phyloP scores from a whole-genome alignment of 2,329 filamentous ascomycete species.

The Cryphonectria naterciae region DNA sequence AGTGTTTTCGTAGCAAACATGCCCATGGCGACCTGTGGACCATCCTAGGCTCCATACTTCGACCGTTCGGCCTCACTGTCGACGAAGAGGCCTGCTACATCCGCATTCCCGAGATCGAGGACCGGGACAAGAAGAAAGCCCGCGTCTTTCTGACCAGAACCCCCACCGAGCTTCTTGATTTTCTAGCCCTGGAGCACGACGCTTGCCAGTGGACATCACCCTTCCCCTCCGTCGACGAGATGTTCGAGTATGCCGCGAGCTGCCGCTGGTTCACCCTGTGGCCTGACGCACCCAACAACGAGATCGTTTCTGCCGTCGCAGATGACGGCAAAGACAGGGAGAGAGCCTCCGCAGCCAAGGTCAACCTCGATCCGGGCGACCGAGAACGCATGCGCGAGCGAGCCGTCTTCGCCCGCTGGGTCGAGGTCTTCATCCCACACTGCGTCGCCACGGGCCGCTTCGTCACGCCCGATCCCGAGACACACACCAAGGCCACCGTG shows the following conservation, averaged over 20 bases:
- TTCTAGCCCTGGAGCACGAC: conserved; percentile 63
- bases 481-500: conserved; percentile 28
- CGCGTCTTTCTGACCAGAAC: conserved; percentile 64
- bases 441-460: conserved; percentile 49
- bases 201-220: conserved; percentile 52
- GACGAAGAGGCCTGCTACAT: conserved; percentile 67
- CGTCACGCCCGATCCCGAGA: conserved; percentile 17
- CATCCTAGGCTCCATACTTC: conserved; percentile 64
- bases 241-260: conserved; percentile 65
- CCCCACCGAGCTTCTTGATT: conserved; percentile 59
- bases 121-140: conserved; percentile 56
- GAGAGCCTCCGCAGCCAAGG: conserved; percentile 35
- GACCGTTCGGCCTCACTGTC: conserved; percentile 67
- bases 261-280: conserved; percentile 62
- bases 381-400: conserved; percentile 59
- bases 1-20: conserved; percentile 49
- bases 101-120: conserved; percentile 70
- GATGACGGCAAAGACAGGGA: conserved; percentile 23
- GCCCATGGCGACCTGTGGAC: conserved; percentile 75
- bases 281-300: conserved; percentile 24
- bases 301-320: background rate
- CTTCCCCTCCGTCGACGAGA: conserved; percentile 57
- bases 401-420: conserved; percentile 62
- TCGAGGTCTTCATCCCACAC: conserved; percentile 64
- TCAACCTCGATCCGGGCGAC: conserved; percentile 57